Conservation (phyloP, 2,329 filamentous ascomycete species). For the Fusarium marasasianum region DNA sequence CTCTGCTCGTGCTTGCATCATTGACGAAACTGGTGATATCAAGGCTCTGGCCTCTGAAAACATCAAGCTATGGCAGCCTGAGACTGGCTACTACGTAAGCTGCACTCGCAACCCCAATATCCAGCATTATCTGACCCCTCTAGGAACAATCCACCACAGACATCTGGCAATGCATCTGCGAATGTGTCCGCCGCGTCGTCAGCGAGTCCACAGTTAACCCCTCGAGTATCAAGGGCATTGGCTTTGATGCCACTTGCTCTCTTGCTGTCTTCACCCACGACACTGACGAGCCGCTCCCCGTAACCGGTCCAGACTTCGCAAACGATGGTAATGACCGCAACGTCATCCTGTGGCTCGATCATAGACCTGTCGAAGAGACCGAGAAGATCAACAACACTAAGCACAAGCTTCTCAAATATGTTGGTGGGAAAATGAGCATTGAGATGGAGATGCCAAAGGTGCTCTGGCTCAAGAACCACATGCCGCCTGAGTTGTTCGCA, state of each 20-base stretch:
- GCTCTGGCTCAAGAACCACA: constrained; percentile 97
- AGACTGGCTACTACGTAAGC: constrained; percentile 77
- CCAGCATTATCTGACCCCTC: constrained; percentile 6
- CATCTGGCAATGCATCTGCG: constrained; percentile 96
- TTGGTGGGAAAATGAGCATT: constrained; percentile 97
- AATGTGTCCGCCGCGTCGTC: constrained; percentile 84
- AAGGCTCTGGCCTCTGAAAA: constrained; percentile 76
- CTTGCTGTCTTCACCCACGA: constrained; percentile 89
- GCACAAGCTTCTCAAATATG: constrained; percentile 94
- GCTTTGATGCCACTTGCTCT: constrained; percentile 99
- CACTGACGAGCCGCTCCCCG: constrained; percentile 88
- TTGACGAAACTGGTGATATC: constrained; percentile 91
- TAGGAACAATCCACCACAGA: constrained; percentile 97
- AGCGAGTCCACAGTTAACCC: constrained; percentile 82
- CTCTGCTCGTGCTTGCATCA: constrained; percentile 93
- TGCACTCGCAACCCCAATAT: neutral
- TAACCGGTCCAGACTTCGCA: constrained; percentile 84
- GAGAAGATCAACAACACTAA: constrained; percentile 91
- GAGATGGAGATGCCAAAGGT: constrained; percentile 99
- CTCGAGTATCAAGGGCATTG: constrained; percentile 83
- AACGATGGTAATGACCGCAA: constrained; percentile 87
- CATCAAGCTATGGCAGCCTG: constrained; percentile 83
- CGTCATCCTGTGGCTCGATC: constrained; percentile 96
- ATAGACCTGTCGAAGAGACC: constrained; percentile 89
- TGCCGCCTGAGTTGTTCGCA: constrained; percentile 89